phyloP scores from a whole-genome alignment of 1,284 basidiomycete species.

The Salmacisia buchloeana region DNA sequence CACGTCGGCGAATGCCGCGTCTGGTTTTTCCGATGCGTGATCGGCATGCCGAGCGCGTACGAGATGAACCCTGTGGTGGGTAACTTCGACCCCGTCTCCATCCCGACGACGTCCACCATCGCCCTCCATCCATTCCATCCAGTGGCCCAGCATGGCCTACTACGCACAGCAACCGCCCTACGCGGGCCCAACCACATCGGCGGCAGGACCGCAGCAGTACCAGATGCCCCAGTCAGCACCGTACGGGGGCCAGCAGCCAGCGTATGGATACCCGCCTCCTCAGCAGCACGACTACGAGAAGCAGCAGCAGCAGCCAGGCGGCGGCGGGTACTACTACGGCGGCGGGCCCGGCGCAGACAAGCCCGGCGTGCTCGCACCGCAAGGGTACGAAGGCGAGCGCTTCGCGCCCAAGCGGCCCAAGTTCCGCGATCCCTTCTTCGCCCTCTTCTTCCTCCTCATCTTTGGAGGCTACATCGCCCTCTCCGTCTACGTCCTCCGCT shows the following conservation, averaged over 20 bases:
- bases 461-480: conserved; percentile 50
- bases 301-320: conserved; percentile 10
- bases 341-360: conserved; percentile 17
- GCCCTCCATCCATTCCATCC: too few species aligned
- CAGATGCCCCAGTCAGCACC: not conserved
- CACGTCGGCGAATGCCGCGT: too few species aligned
- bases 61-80: too few species aligned
- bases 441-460: conserved; percentile 49
- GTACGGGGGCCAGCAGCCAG: not conserved
- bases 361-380: conserved; percentile 33
- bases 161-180: not conserved
- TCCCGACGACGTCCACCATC: too few species aligned
- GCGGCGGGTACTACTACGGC: conserved; percentile 15
- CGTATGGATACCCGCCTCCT: not conserved
- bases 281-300: conserved; percentile 30
- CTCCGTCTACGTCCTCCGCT: conserved; percentile 49
- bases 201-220: not conserved
- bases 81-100: too few species aligned
- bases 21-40: too few species aligned
- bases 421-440: conserved; percentile 44
- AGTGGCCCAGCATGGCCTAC: too few species aligned
- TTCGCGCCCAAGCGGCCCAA: conserved; percentile 35
- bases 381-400: conserved; percentile 36
- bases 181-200: not conserved
- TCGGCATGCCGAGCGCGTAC: too few species aligned